These are phyloP conservation scores for Stenogyne calaminthoides DNA, from an alignment of 305 asterid species.

Conservation along the genomic window DNA sequence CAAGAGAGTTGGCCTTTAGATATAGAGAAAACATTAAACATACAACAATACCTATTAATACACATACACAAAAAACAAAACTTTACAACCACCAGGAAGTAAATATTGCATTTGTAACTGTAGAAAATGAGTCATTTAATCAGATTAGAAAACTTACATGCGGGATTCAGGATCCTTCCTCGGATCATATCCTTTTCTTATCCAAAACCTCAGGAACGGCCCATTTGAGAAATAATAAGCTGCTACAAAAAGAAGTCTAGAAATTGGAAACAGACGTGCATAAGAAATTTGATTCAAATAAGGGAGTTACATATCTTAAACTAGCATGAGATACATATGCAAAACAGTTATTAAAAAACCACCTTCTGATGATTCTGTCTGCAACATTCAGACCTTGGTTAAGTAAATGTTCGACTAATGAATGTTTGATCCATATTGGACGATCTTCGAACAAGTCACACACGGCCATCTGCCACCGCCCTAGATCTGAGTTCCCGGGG, in stretches of 20 bases:
- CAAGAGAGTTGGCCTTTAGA: not conserved
- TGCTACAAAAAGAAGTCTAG: conserved; percentile 80
- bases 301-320: not conserved
- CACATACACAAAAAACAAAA: not conserved
- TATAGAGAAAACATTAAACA: not conserved
- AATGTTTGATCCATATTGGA: conserved; percentile 80
- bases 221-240: conserved; percentile 94
- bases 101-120: conserved; percentile 1
- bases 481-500: conserved; percentile 60
- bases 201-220: conserved; percentile 86
- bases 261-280: conserved; percentile 31
- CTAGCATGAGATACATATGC: conserved; percentile 26
- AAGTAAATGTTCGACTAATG: conserved; percentile 63
- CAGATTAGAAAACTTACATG: conserved; percentile 52
- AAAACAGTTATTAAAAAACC: conserved; percentile 26
- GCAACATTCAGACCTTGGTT: conserved; percentile 58
- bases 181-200: conserved; percentile 96
- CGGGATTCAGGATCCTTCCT: conserved; percentile 95
- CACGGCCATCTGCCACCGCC: conserved; percentile 77
- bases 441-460: conserved; percentile 84
- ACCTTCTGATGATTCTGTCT: conserved; percentile 70
- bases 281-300: conserved; percentile 29
- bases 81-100: conserved; percentile 10
- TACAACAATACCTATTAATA: conserved; percentile 4
- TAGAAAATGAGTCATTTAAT: conserved; percentile 16